phyloP scores from a whole-genome alignment of 1,284 basidiomycete genomes.

The Rhizoctonia solani region DNA sequence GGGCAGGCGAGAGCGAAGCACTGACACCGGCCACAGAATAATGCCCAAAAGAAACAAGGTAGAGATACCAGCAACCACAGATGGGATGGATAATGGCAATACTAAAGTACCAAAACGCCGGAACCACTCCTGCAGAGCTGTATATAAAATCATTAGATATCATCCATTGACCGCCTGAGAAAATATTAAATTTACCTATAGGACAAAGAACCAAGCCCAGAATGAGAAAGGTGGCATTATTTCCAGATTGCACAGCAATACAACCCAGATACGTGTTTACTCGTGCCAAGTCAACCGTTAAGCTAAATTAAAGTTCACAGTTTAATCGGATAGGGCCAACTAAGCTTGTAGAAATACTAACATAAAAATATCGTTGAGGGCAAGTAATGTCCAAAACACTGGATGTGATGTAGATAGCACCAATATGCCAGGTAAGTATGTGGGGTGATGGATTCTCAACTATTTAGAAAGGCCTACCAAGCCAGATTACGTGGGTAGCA shows the following conservation, averaged over 20 bases:
- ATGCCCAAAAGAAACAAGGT: neutral
- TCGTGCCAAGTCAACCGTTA: conserved; percentile 8
- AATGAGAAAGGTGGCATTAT: neutral
- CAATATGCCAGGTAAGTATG: neutral
- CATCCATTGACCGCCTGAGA: neutral
- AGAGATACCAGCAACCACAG: neutral
- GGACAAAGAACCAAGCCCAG: neutral
- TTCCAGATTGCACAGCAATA: neutral
- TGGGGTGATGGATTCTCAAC: neutral
- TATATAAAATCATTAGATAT: neutral
- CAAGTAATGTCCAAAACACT: neutral
- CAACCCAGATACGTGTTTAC: neutral
- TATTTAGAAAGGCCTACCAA: neutral
- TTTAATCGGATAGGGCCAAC: neutral
- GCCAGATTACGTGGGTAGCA: neutral
- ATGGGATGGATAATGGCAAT: no score
- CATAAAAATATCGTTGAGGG: neutral
- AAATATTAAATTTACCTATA: neutral
- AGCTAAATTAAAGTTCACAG: neutral
- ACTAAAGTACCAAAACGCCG: neutral
- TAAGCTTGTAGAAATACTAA: neutral
- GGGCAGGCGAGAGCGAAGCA: neutral
- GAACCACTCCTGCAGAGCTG: neutral
- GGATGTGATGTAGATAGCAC: neutral
- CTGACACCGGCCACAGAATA: neutral